Percentiles rank a stretch among this genome's conserved stretches.
Conservation (phyloP, 352 stramenopile species). For the Achlya hypogyna region DNA sequence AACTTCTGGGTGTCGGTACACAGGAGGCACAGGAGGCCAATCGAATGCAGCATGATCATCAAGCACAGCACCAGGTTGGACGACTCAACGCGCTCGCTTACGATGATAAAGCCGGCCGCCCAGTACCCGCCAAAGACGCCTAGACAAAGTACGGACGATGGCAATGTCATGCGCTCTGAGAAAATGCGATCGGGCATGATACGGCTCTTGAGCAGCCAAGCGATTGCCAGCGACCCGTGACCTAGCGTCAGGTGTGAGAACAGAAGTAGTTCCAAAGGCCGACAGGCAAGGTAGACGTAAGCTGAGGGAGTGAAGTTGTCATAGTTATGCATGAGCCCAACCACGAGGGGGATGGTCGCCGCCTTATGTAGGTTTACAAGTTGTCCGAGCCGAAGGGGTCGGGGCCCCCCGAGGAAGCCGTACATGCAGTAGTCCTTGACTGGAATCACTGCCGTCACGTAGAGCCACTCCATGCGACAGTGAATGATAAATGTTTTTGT, state of each 20-base stretch:
- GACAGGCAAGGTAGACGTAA: not conserved
- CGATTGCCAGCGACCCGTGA: not conserved
- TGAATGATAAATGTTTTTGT: too few species aligned
- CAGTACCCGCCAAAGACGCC: conserved; percentile 5
- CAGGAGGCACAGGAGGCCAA: not conserved
- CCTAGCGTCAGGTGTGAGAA: conserved; percentile 5
- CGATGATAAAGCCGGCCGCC: conserved; percentile 11
- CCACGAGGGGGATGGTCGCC: not conserved
- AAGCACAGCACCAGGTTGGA: not conserved
- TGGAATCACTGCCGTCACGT: not conserved
- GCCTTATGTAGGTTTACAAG: not conserved
- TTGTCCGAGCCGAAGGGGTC: not conserved
- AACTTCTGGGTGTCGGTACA: conserved; percentile 18
- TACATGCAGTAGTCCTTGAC: conserved; percentile 2
- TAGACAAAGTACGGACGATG: not conserved
- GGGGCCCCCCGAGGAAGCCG: not conserved
- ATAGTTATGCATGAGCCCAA: not conserved
- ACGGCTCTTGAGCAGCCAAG: conserved; percentile 9
- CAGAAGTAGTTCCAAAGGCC: not conserved
- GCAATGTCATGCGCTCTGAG: not conserved
- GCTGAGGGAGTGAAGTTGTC: not conserved
- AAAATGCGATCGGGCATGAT: not conserved
- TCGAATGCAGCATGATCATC: not conserved
- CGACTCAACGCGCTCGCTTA: conserved; percentile 8
- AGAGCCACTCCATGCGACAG: not conserved